Evolutionary conservation across 164 flowering plant species (phyloP).

Genomic region (Stephania cephalantha): DNA sequence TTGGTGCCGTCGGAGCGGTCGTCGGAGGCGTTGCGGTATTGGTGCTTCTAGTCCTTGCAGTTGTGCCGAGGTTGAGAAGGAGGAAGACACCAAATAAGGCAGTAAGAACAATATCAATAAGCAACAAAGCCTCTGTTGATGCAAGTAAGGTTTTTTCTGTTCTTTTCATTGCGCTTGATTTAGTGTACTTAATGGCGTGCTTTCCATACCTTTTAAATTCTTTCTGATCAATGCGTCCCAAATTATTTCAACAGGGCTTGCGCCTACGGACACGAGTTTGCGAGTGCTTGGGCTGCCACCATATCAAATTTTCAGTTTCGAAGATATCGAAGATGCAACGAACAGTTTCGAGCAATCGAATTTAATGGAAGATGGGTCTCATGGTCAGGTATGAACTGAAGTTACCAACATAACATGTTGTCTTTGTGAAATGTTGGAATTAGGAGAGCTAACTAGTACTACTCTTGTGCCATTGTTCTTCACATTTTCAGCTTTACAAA

Average conservation of each 20-base stretch:
- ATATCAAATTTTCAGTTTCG: constrained; percentile 54
- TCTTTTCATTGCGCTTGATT: neutral
- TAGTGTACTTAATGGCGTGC: too few species aligned
- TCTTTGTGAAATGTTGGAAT: neutral
- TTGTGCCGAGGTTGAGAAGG: constrained; percentile 24
- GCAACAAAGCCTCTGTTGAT: constrained; percentile 27
- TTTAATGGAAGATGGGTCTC: constrained; percentile 59
- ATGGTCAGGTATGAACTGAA: constrained; percentile 52
- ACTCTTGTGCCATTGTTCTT: neutral
- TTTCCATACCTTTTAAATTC: too few species aligned
- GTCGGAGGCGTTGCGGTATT: constrained; percentile 25
- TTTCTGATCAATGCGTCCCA: too few species aligned
- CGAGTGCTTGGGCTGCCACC: constrained; percentile 56
- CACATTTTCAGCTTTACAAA: constrained; percentile 51
- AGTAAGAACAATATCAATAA: constrained; percentile 22
- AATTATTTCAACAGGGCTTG: constrained; percentile 34
- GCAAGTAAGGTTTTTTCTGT: constrained; percentile 40
- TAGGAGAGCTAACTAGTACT: neutral
- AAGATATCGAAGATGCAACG: constrained; percentile 84
- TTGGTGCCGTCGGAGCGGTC: constrained; percentile 49
- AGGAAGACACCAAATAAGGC: constrained; percentile 14
- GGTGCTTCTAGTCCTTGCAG: constrained; percentile 29
- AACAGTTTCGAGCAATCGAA: constrained; percentile 58
- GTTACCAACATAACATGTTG: neutral
- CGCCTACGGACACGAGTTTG: constrained; percentile 43